Base-by-base conservation (phyloP, 164 flowering plant species). In the Brasenia schreberi region DNA sequence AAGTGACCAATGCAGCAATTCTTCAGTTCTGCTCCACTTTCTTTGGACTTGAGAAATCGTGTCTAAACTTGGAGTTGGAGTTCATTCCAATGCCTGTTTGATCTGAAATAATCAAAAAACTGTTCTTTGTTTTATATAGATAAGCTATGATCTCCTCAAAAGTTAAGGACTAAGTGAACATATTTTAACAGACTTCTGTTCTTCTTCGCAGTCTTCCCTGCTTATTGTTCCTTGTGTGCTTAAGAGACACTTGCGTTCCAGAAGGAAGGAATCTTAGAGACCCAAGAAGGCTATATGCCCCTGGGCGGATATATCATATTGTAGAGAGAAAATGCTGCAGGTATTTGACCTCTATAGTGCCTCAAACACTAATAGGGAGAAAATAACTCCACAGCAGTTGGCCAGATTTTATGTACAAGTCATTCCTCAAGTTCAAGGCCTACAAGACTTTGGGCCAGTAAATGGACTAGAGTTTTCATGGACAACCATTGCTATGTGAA, bases 161-260 rank as follows among this genome's bases (percentile, higher is more conserved):
- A 14, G 56, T 7, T 49, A 45, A 45, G 12, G 10, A 9, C 56
- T 49, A 5, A 14, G 56, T 14, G 10, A 49, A 9, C 12, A 9
- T 49, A 49, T 9, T 49, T 49, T 49, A 14, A 49, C 56, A 9
- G 12, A 49, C 12, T 10, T 18, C 9, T 81, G 76, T 74, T 85
- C 78, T 75, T 82, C 84, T 88, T 82, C 76, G 86, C 97, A 91
- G 97, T 72, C 87, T 94, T 90, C 99, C 99, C 52, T 94, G 99
- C 84, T 76, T 91, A 70, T 64, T 94, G 61, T 87, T 84, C 73
- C 59, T 82, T 68, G 75, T 88, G 64, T 94, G 99, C 82, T 62
- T 91, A 93, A 81, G 96, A 66, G 97, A 94, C 71, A 94, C 99
- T 67, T 89, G 89, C 79, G 82, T 92, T 68, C 86, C 96, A 7